Evolutionary conservation across 2,329 filamentous ascomycete genomes (phyloP), one percentile per base, ranked within the genome.

Genomic region (Venturia pyrina): DNA sequence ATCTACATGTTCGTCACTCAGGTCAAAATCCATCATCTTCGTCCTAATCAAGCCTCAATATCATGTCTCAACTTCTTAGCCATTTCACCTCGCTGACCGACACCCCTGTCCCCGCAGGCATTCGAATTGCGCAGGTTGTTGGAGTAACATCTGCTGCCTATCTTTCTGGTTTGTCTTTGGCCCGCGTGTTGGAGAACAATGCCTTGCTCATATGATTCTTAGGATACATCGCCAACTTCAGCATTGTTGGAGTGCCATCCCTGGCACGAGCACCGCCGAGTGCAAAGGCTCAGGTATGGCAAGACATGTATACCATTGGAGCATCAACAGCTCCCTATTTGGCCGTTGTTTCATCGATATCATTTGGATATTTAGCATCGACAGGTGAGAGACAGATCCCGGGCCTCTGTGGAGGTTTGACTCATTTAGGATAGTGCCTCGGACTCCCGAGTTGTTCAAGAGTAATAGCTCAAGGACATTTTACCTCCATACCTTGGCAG

Each of bases 401-500:
- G 15, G 15, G 2, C 2, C n/a, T 43, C 3, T 8, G n/a, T 21
- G 1, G 21, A 28, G 1, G 17, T 21, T 15, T 11, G 3, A 15
- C 53, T 59, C 28, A 59, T 59, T 13, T 15, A 37, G 8, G 37
- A 59, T 15, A 62, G 43, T 43, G 4, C 43, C 40, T 19, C 60
- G 43, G 24, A 62, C 60, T 8, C 60, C 60, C 34, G 43, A 56
- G 19, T 7, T 50, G 32, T 50, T 43, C n/a, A n/a, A 13, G 37
- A 50, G 24, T 17, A 19, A 53, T 56, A 59, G 15, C 24, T 50
- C 62, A n/a, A 28, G 24, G n/a, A 41, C 28, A 19, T 41, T 66
- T 57, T 48, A 64, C 21, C 65, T 67, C 3, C 67, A 66, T 34
- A 34, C 64, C 7, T 28, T 48, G n/a, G 64, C 64, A 11, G 66